Percentiles rank a stretch among this genome's conserved stretches.
Evolutionary conservation across 305 asterid genomes (phyloP).

Genomic region (Ajuga reptans): DNA sequence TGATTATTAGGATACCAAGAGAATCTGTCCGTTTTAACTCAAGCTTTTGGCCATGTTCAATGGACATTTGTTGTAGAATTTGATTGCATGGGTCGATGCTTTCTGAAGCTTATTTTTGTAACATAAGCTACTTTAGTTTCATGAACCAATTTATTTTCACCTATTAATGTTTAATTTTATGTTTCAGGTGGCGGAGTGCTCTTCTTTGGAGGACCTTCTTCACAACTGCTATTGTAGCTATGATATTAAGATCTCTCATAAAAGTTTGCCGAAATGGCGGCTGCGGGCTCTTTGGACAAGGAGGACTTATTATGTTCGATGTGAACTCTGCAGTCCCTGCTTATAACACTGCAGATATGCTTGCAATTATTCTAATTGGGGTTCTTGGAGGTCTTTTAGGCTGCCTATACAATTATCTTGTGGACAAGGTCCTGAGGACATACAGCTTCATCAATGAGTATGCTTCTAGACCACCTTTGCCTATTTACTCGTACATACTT

Average conservation of each 20-base stretch:
- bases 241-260: slow-evolving; percentile 63
- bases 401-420: slow-evolving; percentile 68
- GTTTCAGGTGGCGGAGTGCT: slow-evolving; percentile 87
- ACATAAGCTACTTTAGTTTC: background rate
- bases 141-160: slow-evolving; percentile 11
- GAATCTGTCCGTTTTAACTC: slow-evolving; percentile 7
- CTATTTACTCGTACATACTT: background rate
- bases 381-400: slow-evolving; percentile 85
- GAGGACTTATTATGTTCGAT: slow-evolving; percentile 83
- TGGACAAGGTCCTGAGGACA: slow-evolving; percentile 68
- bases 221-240: slow-evolving; percentile 93
- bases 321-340: slow-evolving; percentile 46
- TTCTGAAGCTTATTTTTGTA: slow-evolving; percentile 2
- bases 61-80: background rate
- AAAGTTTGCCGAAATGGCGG: slow-evolving; percentile 59
- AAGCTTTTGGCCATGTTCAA: background rate
- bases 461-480: slow-evolving; percentile 20
- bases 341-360: slow-evolving; percentile 56
- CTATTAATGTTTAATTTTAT: background rate
- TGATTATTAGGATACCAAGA: background rate
- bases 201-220: slow-evolving; percentile 96
- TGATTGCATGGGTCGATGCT: background rate
- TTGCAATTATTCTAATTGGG: slow-evolving; percentile 73
- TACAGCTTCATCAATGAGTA: slow-evolving; percentile 82
- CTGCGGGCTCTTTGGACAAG: slow-evolving; percentile 91